Percentiles rank a stretch among this genome's conserved stretches.
phyloP scores from a whole-genome alignment of 148 eudicot genomes.

The Heliamphora exappendiculata region DNA sequence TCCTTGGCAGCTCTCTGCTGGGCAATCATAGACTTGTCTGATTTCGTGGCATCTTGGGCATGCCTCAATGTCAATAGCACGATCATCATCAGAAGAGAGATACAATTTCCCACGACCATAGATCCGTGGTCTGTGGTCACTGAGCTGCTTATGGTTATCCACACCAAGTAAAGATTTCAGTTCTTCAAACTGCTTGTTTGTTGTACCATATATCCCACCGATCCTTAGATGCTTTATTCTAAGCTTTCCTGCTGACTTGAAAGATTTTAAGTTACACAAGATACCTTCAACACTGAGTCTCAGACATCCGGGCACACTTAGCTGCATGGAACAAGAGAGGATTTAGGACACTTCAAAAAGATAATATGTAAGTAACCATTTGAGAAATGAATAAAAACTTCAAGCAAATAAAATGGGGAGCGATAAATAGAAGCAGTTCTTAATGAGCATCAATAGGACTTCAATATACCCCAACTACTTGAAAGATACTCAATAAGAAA shows the following conservation, averaged over 20 bases:
- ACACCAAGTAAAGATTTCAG: conserved; percentile 24
- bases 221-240: conserved; percentile 32
- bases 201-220: conserved; percentile 26
- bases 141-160: conserved; percentile 13
- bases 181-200: conserved; percentile 27
- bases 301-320: conserved; percentile 33
- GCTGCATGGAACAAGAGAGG: conserved; percentile 24
- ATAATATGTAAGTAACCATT: neutral
- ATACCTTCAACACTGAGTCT: conserved; percentile 27
- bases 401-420: neutral
- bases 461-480: neutral
- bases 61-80: conserved; percentile 39
- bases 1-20: conserved; percentile 27
- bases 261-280: conserved; percentile 23
- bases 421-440: neutral
- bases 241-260: conserved; percentile 20
- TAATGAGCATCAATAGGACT: no score
- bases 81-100: conserved; percentile 40
- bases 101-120: conserved; percentile 20
- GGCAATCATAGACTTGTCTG: conserved; percentile 42
- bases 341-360: neutral
- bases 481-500: neutral
- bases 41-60: conserved; percentile 37
- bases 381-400: neutral
- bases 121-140: conserved; percentile 26